Percentiles rank a stretch among this genome's conserved stretches.
These are phyloP conservation scores for Tolypocladium inflatum DNA, from an alignment of 2,329 filamentous ascomycete species.

Conservation along the genomic window DNA sequence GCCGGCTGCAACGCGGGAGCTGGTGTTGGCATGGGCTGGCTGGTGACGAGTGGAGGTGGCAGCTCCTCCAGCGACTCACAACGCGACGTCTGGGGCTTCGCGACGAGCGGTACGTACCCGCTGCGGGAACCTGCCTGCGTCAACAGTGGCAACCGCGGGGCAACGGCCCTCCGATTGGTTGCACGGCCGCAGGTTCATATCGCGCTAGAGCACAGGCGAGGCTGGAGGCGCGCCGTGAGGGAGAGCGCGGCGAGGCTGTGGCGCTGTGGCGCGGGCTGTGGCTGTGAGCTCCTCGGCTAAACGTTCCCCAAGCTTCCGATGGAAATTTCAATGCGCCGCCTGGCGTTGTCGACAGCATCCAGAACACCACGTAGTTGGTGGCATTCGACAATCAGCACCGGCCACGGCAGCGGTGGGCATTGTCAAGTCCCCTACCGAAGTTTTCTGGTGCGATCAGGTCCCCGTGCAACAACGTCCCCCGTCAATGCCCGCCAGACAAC, in stretches of 20 bases:
- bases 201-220: conserved; percentile 4
- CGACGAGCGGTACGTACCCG: conserved; percentile 1
- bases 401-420: not conserved
- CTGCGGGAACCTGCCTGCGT: conserved; percentile 12
- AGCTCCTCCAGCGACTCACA: conserved; percentile 8
- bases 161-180: conserved; percentile 44
- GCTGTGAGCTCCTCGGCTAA: conserved; percentile 10
- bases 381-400: not conserved
- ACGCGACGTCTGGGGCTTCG: conserved; percentile 10
- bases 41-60: not conserved
- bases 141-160: conserved; percentile 47
- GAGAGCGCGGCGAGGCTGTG: not conserved
- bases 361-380: not conserved
- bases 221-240: not conserved
- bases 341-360: not conserved
- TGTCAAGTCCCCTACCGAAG: not conserved
- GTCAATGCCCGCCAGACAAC: not conserved
- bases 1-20: not conserved
- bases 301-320: conserved; percentile 13
- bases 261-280: conserved; percentile 8
- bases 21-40: not conserved
- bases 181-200: conserved; percentile 5
- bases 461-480: not conserved
- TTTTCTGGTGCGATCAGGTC: not conserved
- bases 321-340: conserved; percentile 12